phyloP scores from a whole-genome alignment of 805 yeast genomes.

The Kuraishia cidri region DNA sequence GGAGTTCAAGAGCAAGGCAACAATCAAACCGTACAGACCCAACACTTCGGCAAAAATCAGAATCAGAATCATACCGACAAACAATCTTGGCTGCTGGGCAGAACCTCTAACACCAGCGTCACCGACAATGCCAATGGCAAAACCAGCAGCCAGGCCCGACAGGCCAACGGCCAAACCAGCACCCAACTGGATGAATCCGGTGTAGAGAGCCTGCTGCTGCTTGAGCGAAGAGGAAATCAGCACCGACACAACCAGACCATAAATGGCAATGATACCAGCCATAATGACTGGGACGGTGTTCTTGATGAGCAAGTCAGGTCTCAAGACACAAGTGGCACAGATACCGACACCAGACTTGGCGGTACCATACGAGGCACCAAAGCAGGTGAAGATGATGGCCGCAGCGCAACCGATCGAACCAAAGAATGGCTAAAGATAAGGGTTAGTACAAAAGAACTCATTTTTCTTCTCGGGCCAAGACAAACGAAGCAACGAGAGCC shows the following conservation, averaged over 20 bases:
- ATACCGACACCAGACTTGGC: slow-evolving; percentile 99
- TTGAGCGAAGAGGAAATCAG: slow-evolving; percentile 83
- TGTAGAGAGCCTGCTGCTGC: slow-evolving; percentile 88
- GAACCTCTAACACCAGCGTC: slow-evolving; percentile 95
- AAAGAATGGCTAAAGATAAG: slow-evolving; percentile 70
- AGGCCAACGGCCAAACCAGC: slow-evolving; percentile 97
- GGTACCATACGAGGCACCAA: slow-evolving; percentile 99
- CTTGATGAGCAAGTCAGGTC: slow-evolving; percentile 93
- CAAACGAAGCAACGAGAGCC: neutral
- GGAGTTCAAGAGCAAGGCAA: slow-evolving; percentile 94
- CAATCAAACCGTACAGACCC: slow-evolving; percentile 98
- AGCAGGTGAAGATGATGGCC: slow-evolving; percentile 96
- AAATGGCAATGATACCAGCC: slow-evolving; percentile 99
- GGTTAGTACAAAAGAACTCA: too few relatives aligned
- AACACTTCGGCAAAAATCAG: slow-evolving; percentile 98
- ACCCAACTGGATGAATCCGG: slow-evolving; percentile 97
- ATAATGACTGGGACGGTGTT: slow-evolving; percentile 95
- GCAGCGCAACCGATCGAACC: slow-evolving; percentile 99
- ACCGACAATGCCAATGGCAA: slow-evolving; percentile 95
- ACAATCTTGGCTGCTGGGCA: slow-evolving; percentile 90
- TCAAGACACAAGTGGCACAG: slow-evolving; percentile 94
- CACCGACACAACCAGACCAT: slow-evolving; percentile 94
- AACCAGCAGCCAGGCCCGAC: slow-evolving; percentile 97
- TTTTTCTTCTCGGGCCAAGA: too few relatives aligned
- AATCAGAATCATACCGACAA: slow-evolving; percentile 97